Evolutionary conservation across 2,329 filamentous ascomycete species (phyloP).

Genomic region (Colletotrichum musicola): DNA sequence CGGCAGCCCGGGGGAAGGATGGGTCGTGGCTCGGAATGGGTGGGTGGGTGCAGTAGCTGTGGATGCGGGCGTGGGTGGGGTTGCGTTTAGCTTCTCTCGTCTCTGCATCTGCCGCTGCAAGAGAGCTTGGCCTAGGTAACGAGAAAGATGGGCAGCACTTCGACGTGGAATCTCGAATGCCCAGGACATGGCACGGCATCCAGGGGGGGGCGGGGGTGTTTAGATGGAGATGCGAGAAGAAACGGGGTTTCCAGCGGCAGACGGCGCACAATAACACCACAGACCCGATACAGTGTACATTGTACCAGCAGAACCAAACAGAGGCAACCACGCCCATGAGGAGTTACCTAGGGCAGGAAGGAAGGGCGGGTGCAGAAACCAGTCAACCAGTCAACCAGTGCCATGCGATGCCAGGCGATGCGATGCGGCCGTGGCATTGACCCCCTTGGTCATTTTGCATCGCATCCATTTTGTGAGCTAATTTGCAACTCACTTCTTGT

Average conservation of each 20-base stretch:
- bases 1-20: background rate
- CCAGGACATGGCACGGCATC: background rate
- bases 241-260: background rate
- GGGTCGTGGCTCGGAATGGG: slow-evolving; percentile 4
- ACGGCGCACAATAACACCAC: no score
- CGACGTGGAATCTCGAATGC: slow-evolving; percentile 9
- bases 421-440: slow-evolving; percentile 18
- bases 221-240: background rate
- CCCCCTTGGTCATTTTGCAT: slow-evolving; percentile 20
- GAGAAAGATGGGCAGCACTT: slow-evolving; percentile 6
- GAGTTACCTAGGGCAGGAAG: no score
- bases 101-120: slow-evolving; percentile 36
- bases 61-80: background rate
- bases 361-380: background rate
- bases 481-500: background rate
- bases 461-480: background rate
- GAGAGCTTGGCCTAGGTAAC: slow-evolving; percentile 16
- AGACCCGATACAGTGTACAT: no score
- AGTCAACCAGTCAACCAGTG: background rate
- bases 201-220: background rate
- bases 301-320: no score
- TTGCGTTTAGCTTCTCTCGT: slow-evolving; percentile 2
- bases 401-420: background rate
- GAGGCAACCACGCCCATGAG: no score
- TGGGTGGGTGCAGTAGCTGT: background rate